Conservation (phyloP, 2,329 filamentous ascomycete species). For the Penicillium sp. region DNA sequence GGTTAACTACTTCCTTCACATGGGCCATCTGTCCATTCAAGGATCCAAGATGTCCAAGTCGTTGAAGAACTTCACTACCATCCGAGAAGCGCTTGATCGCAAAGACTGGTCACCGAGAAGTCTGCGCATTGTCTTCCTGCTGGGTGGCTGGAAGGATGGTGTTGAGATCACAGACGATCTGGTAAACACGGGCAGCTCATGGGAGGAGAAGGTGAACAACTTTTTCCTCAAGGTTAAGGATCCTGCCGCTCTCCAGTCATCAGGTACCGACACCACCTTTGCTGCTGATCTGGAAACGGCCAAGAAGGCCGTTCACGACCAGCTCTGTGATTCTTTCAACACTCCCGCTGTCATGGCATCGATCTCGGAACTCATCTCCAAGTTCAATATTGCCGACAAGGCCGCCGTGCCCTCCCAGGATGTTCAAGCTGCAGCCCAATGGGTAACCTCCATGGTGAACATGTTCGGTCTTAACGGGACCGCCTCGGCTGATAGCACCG, state of each 20-base stretch:
- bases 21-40: conserved; percentile 85
- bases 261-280: conserved; percentile 37
- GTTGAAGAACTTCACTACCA: conserved; percentile 93
- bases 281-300: conserved; percentile 50
- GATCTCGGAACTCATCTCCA: conserved; percentile 74
- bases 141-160: conserved; percentile 86
- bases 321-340: conserved; percentile 82
- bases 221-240: conserved; percentile 62
- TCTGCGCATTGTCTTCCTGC: conserved; percentile 80
- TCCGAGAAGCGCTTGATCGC: conserved; percentile 70
- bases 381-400: conserved; percentile 62
- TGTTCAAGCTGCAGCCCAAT: conserved; percentile 61
- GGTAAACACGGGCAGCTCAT: conserved; percentile 68
- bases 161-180: conserved; percentile 87
- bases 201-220: conserved; percentile 76
- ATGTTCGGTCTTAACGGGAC: conserved; percentile 70
- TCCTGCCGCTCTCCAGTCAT: conserved; percentile 29
- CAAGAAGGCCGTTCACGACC: conserved; percentile 58
- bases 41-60: conserved; percentile 96
- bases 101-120: conserved; percentile 73
- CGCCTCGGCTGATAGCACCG: conserved; percentile 31
- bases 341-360: conserved; percentile 74
- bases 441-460: conserved; percentile 78
- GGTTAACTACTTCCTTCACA: conserved; percentile 96
- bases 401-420: conserved; percentile 46